Base-by-base conservation (phyloP, 176 grass and related monocot genomes). In the Carex scoparia region DNA sequence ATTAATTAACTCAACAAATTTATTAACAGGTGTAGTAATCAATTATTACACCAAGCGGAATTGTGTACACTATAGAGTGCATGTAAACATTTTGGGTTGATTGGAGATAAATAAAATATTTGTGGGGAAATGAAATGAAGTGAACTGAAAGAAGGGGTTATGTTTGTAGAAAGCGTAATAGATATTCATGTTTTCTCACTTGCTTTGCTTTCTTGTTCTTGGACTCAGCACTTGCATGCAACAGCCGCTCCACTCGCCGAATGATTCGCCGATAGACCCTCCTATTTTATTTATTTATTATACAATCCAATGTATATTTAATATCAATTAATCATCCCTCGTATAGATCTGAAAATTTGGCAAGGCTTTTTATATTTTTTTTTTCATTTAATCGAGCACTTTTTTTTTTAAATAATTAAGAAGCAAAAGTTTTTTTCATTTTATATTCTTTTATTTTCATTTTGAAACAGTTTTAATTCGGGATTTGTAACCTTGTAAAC, bases 261-360 rank as follows among this genome's bases (percentile, higher is more conserved):
- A 10, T 62, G 0, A 62, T 15, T 81, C 79, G 79, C 79, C 79
- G 57, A n/a, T 37, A 19, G 16, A 81, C 56, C 79, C 79, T 81
- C 79, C 31, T 1, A 40, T 31, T 28, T 3, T 10, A 30, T 49
- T 49, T 49, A 10, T 51, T 51, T 2, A 11, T 51, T 2, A 10
- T 33, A 30, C 33, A 15, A 42, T 69, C 35, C 65, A 46, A 10
- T 51, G 9, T 49, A 40, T 5, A 40, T 0, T 40, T 40, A 40
- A 40, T 40, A 38, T 4, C 37, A 38, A 38, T 38, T 38, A 38
- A 38, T 38, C 37, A 38, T 38, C 37, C 37, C 4, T 38, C 4
- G 3, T 3, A 3, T 38, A 4, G 3, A 40, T 4, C 48, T 51
- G 9, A 51, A 10, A 51, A 51, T 9, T 51, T 51, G 48, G 48